Percentiles rank a stretch among this genome's conserved stretches.
Conservation (phyloP, 345 rosid species). For the Syzygium aqueum region DNA sequence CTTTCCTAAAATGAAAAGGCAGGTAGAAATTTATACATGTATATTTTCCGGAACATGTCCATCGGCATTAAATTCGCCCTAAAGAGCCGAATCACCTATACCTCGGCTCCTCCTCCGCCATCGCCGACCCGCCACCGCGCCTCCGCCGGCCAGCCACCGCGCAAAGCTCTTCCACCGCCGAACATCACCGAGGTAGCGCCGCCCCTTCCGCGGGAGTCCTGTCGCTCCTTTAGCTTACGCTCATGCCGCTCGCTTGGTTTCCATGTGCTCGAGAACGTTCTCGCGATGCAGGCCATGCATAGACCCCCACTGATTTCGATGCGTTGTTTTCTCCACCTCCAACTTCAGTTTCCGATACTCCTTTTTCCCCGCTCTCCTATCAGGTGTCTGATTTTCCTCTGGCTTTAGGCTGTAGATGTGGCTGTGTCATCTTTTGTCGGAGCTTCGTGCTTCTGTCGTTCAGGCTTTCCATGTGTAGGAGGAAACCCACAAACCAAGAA, state of each 20-base stretch:
- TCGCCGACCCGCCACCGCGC: not conserved
- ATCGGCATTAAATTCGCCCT: not conserved
- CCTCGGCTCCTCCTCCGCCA: not conserved
- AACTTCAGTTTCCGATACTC: not conserved
- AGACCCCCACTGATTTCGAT: not conserved
- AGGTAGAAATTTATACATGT: not conserved
- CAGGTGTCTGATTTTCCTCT: not conserved
- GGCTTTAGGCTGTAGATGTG: not conserved
- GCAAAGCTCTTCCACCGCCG: not conserved
- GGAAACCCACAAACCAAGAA: not conserved
- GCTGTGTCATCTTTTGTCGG: not conserved
- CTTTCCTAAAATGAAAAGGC: not conserved
- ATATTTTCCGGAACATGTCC: not conserved
- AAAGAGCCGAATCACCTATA: not conserved
- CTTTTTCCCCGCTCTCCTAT: not conserved
- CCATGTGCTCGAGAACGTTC: not conserved
- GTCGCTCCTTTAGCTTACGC: not conserved
- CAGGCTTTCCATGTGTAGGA: not conserved
- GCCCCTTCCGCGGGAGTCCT: not conserved
- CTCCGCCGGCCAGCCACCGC: not conserved
- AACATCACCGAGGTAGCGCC: not conserved
- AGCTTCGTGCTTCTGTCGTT: not conserved
- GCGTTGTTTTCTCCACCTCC: not conserved
- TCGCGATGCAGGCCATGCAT: not conserved
- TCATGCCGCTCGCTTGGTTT: not conserved